These are phyloP conservation scores for Candida tammaniensis DNA, from an alignment of 805 yeast genomes.

Conservation along the genomic window DNA sequence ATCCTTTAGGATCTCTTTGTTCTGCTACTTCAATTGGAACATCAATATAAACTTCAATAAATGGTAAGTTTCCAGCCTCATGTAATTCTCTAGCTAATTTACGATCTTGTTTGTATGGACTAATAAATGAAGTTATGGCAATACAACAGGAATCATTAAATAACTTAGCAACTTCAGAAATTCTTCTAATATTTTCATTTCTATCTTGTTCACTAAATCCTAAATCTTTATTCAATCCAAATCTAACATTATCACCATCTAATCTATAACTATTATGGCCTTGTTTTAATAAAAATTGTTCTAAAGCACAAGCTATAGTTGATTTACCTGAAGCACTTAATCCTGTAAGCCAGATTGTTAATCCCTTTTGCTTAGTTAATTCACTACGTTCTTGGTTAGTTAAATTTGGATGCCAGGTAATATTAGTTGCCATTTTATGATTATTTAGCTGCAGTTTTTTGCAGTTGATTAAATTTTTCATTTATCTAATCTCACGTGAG, in stretches of 20 bases:
- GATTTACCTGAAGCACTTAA: conserved; percentile 93
- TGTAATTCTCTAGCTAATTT: conserved; percentile 83
- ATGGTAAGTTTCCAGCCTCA: conserved; percentile 69
- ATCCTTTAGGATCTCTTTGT: conserved; percentile 95
- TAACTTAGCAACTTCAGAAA: conserved; percentile 88
- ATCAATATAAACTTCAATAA: conserved; percentile 87
- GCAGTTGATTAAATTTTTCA: not conserved
- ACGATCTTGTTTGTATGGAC: conserved; percentile 87
- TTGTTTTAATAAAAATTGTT: conserved; percentile 70
- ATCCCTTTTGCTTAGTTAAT: conserved; percentile 77
- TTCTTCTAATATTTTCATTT: conserved; percentile 92
- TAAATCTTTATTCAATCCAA: conserved; percentile 91
- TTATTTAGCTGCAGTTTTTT: not conserved
- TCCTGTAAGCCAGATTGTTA: conserved; percentile 94
- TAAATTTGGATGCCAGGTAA: conserved; percentile 93
- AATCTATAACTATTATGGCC: conserved; percentile 78
- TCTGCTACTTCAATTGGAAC: conserved; percentile 95
- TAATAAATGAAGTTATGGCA: conserved; percentile 87
- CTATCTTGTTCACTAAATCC: conserved; percentile 91
- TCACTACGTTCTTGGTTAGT: conserved; percentile 76
- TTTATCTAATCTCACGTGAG: conserved; percentile 2
- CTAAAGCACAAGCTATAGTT: conserved; percentile 93
- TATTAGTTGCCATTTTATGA: conserved; percentile 80
- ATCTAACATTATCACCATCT: conserved; percentile 93
- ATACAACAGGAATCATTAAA: conserved; percentile 91